These are phyloP conservation scores for Fusarium nurragi DNA, from an alignment of 2,329 filamentous ascomycete species.

Conservation along the genomic window DNA sequence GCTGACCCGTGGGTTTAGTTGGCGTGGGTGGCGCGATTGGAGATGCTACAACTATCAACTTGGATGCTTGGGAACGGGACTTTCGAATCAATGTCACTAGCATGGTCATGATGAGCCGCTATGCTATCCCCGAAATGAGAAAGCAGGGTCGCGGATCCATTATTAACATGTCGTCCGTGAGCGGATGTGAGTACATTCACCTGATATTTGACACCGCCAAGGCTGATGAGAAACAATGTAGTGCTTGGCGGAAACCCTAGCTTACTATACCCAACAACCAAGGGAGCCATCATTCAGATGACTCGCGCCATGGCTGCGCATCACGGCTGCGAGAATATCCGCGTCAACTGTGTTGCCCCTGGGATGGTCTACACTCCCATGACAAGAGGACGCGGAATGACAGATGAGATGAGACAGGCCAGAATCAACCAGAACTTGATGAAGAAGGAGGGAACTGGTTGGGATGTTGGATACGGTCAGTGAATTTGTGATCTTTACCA, in stretches of 20 bases:
- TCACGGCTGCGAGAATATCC: slow-evolving; percentile 1
- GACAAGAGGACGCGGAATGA: slow-evolving; percentile 10
- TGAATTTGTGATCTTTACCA: background rate
- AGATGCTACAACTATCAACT: slow-evolving; percentile 1
- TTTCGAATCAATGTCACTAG: slow-evolving; percentile 12
- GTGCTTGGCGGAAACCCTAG: slow-evolving; percentile 9
- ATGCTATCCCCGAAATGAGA: slow-evolving; percentile 7
- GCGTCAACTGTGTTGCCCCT: slow-evolving; percentile 4
- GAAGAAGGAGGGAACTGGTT: slow-evolving; percentile 14
- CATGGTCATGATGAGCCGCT: slow-evolving; percentile 11
- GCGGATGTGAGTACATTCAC: background rate
- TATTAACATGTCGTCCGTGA: slow-evolving; percentile 7
- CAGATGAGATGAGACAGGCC: slow-evolving; percentile 11
- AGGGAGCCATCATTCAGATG: slow-evolving; percentile 12
- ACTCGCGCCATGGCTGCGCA: slow-evolving; percentile 11
- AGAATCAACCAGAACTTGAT: slow-evolving; percentile 13
- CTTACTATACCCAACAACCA: slow-evolving; percentile 1
- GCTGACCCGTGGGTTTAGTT: background rate
- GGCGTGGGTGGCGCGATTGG: slow-evolving; percentile 5
- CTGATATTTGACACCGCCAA: too few species aligned
- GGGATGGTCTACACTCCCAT: slow-evolving; percentile 12
- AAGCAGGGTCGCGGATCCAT: slow-evolving; percentile 8
- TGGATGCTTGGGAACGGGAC: slow-evolving; percentile 11
- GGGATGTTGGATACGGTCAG: slow-evolving; percentile 9
- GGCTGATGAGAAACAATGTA: background rate